A percentile compares a stretch with the other conserved stretches of the same genome.
Conservation (phyloP, 2,329 filamentous ascomycete genomes). For the Aspergillus tanneri region DNA sequence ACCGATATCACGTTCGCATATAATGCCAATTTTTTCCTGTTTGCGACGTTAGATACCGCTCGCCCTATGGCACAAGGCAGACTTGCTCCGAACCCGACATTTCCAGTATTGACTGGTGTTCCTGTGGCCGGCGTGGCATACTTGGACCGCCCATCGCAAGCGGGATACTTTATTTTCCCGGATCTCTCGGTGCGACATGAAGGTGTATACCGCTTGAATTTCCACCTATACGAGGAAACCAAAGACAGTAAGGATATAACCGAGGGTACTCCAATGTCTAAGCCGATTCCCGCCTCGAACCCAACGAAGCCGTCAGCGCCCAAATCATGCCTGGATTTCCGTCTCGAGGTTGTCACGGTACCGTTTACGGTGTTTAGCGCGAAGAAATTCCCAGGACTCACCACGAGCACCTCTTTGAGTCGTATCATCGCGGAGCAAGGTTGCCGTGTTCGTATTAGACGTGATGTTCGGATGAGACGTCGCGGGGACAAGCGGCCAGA, state of each 20-base stretch:
- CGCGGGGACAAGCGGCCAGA: conserved; percentile 68
- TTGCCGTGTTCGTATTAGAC: conserved; percentile 90
- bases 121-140: conserved; percentile 96
- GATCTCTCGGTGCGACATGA: conserved; percentile 95
- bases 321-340: conserved; percentile 70
- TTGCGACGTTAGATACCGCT: conserved; percentile 83
- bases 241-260: conserved; percentile 82
- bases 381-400: conserved; percentile 95
- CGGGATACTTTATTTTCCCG: conserved; percentile 96
- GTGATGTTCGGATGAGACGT: conserved; percentile 89
- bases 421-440: conserved; percentile 93
- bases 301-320: conserved; percentile 44
- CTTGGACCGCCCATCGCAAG: conserved; percentile 75
- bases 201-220: conserved; percentile 84
- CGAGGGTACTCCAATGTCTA: conserved; percentile 48
- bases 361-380: conserved; percentile 91
- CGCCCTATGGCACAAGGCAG: conserved; percentile 80
- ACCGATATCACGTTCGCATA: conserved; percentile 83
- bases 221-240: conserved; percentile 90
- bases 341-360: conserved; percentile 83
- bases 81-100: conserved; percentile 66
- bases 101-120: conserved; percentile 86
- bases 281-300: conserved; percentile 26
- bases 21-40: conserved; percentile 97
- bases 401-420: conserved; percentile 84